Conservation (phyloP, 345 rosid genomes). For the Bruguiera parviflora region DNA sequence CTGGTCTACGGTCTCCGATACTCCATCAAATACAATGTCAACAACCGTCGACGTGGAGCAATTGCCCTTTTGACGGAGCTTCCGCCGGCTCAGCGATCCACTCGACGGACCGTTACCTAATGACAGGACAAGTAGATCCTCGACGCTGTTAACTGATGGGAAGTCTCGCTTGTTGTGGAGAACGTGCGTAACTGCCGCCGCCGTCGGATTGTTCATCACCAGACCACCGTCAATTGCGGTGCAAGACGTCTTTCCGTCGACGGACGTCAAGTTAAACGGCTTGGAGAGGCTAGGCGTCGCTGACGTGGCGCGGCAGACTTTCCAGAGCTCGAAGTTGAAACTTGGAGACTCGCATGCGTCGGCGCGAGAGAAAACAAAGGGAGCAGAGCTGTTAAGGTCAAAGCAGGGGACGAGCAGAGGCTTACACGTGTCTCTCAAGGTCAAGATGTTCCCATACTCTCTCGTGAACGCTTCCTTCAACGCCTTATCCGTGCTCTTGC, state of each 20-base stretch:
- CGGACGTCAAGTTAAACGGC: constrained; percentile 63
- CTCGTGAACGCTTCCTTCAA: constrained; percentile 55
- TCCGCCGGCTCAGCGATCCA: constrained; percentile 25
- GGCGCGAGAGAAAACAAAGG: constrained; percentile 97
- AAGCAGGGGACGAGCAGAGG: constrained; percentile 96
- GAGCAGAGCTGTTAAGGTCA: constrained; percentile 85
- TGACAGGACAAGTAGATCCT: constrained; percentile 80
- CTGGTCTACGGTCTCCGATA: constrained; percentile 90
- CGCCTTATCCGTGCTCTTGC: constrained; percentile 62
- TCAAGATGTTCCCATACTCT: constrained; percentile 60
- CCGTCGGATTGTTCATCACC: constrained; percentile 97
- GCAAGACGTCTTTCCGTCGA: constrained; percentile 78
- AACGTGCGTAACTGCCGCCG: constrained; percentile 91
- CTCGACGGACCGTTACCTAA: constrained; percentile 66
- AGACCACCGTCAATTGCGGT: constrained; percentile 86
- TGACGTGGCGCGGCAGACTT: constrained; percentile 85
- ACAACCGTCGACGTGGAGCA: constrained; percentile 73
- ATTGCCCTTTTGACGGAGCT: constrained; percentile 46
- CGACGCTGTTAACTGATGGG: constrained; percentile 76
- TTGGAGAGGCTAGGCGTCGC: constrained; percentile 83
- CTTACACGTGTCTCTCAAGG: constrained; percentile 85
- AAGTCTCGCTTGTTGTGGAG: constrained; percentile 95
- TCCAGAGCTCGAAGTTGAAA: constrained; percentile 91
- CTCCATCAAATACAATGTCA: constrained; percentile 78
- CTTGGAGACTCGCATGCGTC: constrained; percentile 87